phyloP scores from a whole-genome alignment of 176 grass and related monocot species.

The Carex scoparia region DNA sequence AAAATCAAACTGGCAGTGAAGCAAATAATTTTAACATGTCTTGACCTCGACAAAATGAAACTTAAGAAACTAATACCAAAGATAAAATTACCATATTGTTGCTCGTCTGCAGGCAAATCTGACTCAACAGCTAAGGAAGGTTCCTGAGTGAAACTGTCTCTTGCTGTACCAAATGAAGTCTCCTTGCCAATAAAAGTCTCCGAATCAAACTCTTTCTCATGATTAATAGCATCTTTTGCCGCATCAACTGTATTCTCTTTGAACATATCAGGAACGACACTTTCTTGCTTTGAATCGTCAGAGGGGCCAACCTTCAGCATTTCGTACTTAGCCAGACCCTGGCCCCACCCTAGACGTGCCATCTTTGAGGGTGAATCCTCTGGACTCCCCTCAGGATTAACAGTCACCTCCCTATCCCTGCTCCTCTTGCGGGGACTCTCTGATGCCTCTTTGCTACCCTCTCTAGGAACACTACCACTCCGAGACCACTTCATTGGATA shows the following conservation, averaged over 20 bases:
- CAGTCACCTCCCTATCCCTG: slow-evolving; percentile 7
- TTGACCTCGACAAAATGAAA: not conserved
- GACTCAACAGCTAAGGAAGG: not conserved
- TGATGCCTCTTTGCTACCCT: slow-evolving; percentile 21
- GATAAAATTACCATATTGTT: slow-evolving; percentile 4
- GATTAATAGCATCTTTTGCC: not conserved
- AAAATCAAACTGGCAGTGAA: not conserved
- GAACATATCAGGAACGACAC: slow-evolving; percentile 23
- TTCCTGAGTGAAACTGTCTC: slow-evolving; percentile 20
- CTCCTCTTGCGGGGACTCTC: slow-evolving; percentile 28
- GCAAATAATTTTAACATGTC: not conserved
- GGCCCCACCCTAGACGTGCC: slow-evolving; percentile 87
- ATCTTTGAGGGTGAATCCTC: slow-evolving; percentile 69
- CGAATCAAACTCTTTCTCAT: not conserved
- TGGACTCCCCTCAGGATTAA: slow-evolving; percentile 14
- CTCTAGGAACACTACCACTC: slow-evolving; percentile 15
- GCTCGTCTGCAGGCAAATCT: slow-evolving; percentile 6
- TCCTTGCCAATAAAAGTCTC: not conserved
- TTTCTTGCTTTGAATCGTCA: slow-evolving; percentile 19
- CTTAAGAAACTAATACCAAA: not conserved
- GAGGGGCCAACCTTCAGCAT: slow-evolving; percentile 73
- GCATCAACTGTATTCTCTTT: slow-evolving; percentile 5
- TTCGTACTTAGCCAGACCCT: slow-evolving; percentile 95
- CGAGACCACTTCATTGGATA: slow-evolving; percentile 41
- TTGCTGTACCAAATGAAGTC: slow-evolving; percentile 9